phyloP scores from a whole-genome alignment of 2,329 filamentous ascomycete species.

The Colletotrichum spaethianum region DNA sequence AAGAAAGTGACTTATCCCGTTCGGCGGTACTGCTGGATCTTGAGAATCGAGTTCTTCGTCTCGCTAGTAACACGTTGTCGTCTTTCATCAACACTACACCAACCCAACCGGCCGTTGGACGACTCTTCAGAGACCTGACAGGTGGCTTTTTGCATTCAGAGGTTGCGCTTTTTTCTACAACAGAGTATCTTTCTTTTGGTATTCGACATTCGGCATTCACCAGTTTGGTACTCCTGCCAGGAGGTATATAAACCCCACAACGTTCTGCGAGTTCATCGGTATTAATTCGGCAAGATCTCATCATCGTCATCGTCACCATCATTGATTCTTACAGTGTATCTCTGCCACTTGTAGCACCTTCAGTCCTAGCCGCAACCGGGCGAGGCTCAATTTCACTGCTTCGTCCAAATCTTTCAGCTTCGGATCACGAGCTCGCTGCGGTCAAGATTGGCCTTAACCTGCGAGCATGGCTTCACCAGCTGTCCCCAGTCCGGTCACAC shows the following conservation, averaged over 20 bases:
- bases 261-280: background rate
- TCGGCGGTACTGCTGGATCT: background rate
- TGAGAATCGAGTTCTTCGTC: conserved; percentile 1
- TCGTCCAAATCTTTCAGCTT: no score
- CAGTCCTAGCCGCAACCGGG: background rate
- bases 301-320: background rate
- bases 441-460: background rate
- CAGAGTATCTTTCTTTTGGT: no score
- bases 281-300: background rate
- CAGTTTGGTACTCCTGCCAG: background rate
- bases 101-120: background rate
- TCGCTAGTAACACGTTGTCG: conserved; percentile 35
- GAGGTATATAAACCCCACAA: background rate
- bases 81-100: conserved; percentile 10
- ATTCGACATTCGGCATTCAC: background rate
- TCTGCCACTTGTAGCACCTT: background rate
- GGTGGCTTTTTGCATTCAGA: conserved; percentile 4
- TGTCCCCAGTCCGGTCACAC: conserved; percentile 24
- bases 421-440: no score
- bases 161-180: background rate
- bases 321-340: background rate
- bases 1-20: background rate
- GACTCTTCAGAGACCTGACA: background rate
- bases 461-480: conserved; percentile 37
- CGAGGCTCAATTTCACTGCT: background rate